These are phyloP conservation scores for Metroxylon sagu DNA, from an alignment of 176 grass and related monocot species.

Conservation along the genomic window DNA sequence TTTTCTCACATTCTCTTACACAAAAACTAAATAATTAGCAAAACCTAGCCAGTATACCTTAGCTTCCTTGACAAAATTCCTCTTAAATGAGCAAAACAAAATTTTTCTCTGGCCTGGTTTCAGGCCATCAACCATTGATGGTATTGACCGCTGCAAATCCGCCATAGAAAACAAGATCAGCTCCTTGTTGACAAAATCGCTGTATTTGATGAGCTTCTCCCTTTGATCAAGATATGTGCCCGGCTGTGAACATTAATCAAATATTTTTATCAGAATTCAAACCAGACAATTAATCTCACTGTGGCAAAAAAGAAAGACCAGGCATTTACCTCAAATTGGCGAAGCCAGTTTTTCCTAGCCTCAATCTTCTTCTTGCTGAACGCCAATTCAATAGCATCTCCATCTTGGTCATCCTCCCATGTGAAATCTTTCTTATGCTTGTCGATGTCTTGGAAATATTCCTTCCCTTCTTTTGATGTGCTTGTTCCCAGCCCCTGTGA, in stretches of 20 bases:
- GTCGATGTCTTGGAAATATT: slow-evolving; percentile 41
- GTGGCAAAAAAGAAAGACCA: neutral
- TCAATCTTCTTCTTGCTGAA: slow-evolving; percentile 87
- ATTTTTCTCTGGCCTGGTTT: slow-evolving; percentile 43
- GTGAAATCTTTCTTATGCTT: slow-evolving; percentile 69
- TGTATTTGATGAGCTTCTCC: slow-evolving; percentile 53
- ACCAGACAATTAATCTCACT: neutral
- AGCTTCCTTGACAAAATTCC: slow-evolving; percentile 23
- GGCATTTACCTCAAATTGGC: slow-evolving; percentile 49
- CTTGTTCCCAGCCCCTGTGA: slow-evolving; percentile 82
- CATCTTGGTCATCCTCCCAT: slow-evolving; percentile 51
- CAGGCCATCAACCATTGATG: slow-evolving; percentile 86
- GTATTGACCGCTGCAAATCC: slow-evolving; percentile 82
- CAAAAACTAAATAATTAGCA: too few relatives aligned
- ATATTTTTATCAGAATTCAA: neutral
- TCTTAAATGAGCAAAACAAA: slow-evolving; percentile 25
- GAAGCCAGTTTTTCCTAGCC: slow-evolving; percentile 69
- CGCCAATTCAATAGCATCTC: slow-evolving; percentile 58
- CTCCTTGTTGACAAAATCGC: slow-evolving; percentile 95
- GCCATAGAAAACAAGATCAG: slow-evolving; percentile 83
- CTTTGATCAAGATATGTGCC: slow-evolving; percentile 64
- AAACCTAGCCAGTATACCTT: slow-evolving; percentile 33
- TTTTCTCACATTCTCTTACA: neutral
- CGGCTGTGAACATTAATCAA: slow-evolving; percentile 34
- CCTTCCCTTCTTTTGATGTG: slow-evolving; percentile 49